phyloP scores from a whole-genome alignment of 495 filamentous ascomycete species.

The Ascobolus immersus region DNA sequence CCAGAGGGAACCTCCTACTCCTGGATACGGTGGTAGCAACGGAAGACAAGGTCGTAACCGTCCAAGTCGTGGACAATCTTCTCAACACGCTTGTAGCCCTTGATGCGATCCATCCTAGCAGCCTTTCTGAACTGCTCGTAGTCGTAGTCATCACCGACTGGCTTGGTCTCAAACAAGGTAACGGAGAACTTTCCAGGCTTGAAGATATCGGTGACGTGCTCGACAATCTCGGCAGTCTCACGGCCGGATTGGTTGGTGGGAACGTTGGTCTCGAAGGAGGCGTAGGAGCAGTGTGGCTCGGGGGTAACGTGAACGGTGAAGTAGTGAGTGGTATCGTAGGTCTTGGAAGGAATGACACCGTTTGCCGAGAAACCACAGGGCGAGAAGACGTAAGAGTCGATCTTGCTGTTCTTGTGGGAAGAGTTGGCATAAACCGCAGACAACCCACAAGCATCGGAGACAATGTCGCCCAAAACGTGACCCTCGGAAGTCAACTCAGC shows the following conservation, averaged over 20 bases:
- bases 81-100: constrained; percentile 74
- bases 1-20: constrained; percentile 49
- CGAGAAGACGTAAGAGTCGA: constrained; percentile 90
- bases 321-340: constrained; percentile 47
- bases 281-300: constrained; percentile 93
- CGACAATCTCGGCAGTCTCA: constrained; percentile 65
- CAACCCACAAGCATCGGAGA: constrained; percentile 75
- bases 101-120: constrained; percentile 53
- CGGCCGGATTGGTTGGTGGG: constrained; percentile 72
- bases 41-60: constrained; percentile 90
- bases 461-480: constrained; percentile 75
- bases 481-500: constrained; percentile 74
- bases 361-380: constrained; percentile 98
- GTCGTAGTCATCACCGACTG: constrained; percentile 20
- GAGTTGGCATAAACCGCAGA: constrained; percentile 67
- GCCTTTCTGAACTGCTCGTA: constrained; percentile 22
- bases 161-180: constrained; percentile 84
- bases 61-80: constrained; percentile 94
- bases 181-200: constrained; percentile 89
- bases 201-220: constrained; percentile 90
- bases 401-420: constrained; percentile 72
- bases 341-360: constrained; percentile 68
- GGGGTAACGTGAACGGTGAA: constrained; percentile 98
- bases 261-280: constrained; percentile 96
- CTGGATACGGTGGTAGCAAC: constrained; percentile 79